A percentile compares a stretch with the other conserved stretches of the same genome.
Conservation (phyloP, 1,139 yeast genomes). For the Scheffersomyces segobiensis region DNA sequence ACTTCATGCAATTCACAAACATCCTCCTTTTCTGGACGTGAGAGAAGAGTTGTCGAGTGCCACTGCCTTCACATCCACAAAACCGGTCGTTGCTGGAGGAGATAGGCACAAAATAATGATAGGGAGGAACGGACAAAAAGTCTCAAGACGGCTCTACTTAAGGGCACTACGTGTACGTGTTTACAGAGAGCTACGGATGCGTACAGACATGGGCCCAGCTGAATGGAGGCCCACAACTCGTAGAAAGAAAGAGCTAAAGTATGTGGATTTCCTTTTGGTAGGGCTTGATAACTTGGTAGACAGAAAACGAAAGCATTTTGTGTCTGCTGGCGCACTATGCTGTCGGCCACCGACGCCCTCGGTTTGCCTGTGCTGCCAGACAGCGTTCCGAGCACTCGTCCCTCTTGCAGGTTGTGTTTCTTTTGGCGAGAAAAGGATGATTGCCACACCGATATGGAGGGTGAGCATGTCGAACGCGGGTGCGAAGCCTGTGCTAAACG, state of each 20-base stretch:
- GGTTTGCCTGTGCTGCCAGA: neutral
- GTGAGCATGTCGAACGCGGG: neutral
- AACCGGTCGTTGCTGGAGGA: neutral
- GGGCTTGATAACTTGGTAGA: neutral
- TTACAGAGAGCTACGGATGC: no score
- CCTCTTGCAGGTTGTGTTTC: neutral
- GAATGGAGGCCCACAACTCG: neutral
- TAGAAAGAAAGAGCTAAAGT: neutral
- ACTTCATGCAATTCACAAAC: neutral
- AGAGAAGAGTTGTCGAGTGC: neutral
- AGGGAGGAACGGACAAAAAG: neutral
- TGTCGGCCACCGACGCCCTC: neutral
- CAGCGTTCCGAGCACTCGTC: neutral
- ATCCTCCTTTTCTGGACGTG: neutral
- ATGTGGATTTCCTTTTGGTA: neutral
- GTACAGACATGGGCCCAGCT: neutral
- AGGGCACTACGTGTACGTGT: no score
- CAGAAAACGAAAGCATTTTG: neutral
- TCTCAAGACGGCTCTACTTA: no score
- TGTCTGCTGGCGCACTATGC: neutral
- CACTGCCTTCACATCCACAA: neutral
- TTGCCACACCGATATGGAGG: neutral
- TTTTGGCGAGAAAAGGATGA: neutral
- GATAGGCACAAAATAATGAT: neutral
- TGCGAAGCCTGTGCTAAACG: neutral